Percentiles rank a stretch among this genome's conserved stretches.
Conservation (phyloP, 2,329 filamentous ascomycete genomes). For the Exophiala lecanii-corni region DNA sequence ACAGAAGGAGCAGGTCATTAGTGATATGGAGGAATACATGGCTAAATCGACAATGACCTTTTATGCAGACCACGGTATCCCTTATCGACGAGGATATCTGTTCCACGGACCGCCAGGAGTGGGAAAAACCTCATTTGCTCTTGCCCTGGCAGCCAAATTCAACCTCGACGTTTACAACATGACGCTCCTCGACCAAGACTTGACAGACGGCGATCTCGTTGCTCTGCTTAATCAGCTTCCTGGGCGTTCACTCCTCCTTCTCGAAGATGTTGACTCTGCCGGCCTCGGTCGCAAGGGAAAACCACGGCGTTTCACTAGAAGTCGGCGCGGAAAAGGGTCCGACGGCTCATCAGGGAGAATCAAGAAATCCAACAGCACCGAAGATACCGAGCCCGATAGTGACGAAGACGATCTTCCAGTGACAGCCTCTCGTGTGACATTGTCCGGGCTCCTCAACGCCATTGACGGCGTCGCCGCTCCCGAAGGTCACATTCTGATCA, state of each 20-base stretch:
- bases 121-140: conserved; percentile 67
- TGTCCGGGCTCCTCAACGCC: conserved; percentile 74
- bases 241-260: conserved; percentile 59
- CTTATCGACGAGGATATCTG: conserved; percentile 70
- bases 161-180: conserved; percentile 64
- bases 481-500: conserved; percentile 75
- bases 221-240: conserved; percentile 58
- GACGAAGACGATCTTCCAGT: background rate
- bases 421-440: conserved; percentile 49
- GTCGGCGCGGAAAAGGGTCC: background rate
- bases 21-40: conserved; percentile 74
- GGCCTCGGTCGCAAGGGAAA: conserved; percentile 38
- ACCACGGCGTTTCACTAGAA: background rate
- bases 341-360: background rate
- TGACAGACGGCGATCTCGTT: conserved; percentile 60
- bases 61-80: conserved; percentile 50
- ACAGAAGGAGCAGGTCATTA: conserved; percentile 62
- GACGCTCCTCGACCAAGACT: conserved; percentile 53
- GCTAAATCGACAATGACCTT: conserved; percentile 15
- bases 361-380: conserved; percentile 3
- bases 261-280: conserved; percentile 66
- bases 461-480: conserved; percentile 77
- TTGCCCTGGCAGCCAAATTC: conserved; percentile 62
- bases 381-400: conserved; percentile 2
- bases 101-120: conserved; percentile 73